Conservation (phyloP, 2,329 filamentous ascomycete species). For the Cladophialophora chaetospira region DNA sequence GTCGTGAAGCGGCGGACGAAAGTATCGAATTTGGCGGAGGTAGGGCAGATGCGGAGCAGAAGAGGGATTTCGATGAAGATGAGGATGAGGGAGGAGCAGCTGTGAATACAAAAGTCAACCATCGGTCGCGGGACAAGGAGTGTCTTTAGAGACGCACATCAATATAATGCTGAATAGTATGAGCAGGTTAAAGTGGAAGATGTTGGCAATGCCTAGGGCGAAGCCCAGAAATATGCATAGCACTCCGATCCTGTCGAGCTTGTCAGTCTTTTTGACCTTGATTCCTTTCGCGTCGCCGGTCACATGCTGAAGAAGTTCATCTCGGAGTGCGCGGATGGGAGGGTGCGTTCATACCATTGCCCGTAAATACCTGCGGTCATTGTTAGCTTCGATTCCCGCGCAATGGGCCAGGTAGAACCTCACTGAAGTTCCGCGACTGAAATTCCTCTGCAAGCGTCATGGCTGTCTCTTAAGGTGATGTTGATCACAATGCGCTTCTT, state of each 20-base stretch:
- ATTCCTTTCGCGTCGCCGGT: neutral
- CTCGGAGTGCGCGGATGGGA: too few species aligned
- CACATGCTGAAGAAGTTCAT: too few species aligned
- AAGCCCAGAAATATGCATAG: slow-evolving; percentile 66
- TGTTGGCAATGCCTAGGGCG: slow-evolving; percentile 68
- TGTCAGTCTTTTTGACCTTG: slow-evolving; percentile 14
- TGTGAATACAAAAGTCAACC: slow-evolving; percentile 39
- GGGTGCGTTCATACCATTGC: slow-evolving; percentile 58
- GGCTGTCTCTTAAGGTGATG: neutral
- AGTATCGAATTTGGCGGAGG: slow-evolving; percentile 81
- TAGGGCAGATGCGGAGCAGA: slow-evolving; percentile 95
- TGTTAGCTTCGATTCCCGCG: neutral
- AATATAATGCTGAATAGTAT: slow-evolving; percentile 63
- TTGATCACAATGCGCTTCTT: neutral
- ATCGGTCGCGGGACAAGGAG: neutral
- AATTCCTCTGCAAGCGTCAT: slow-evolving; percentile 66
- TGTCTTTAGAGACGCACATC: slow-evolving; percentile 49
- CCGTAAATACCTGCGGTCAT: slow-evolving; percentile 62
- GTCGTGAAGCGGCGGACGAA: slow-evolving; percentile 91
- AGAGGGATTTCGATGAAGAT: slow-evolving; percentile 90
- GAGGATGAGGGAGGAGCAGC: slow-evolving; percentile 70
- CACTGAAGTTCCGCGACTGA: slow-evolving; percentile 67
- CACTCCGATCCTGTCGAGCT: slow-evolving; percentile 48
- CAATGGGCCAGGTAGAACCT: slow-evolving; percentile 37
- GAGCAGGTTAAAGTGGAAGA: slow-evolving; percentile 63